Evolutionary conservation across 2,329 filamentous ascomycete species (phyloP), one percentile per base, ranked within the genome.

Genomic region (Aureobasidium pullulans): DNA sequence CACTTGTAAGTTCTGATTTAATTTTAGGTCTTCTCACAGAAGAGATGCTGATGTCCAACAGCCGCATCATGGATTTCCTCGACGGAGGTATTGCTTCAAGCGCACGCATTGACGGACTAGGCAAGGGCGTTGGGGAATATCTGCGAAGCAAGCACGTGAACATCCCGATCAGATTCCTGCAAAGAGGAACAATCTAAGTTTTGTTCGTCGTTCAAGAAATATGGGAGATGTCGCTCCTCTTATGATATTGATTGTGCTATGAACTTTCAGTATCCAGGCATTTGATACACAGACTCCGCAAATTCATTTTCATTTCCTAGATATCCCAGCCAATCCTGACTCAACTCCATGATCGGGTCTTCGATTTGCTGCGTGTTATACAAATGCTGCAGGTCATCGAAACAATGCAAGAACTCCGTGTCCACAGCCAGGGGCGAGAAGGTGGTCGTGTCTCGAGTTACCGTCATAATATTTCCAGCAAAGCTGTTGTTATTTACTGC

Each of bases 391-490:
- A 71, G 42, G 59, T 70, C 65, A 11, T 69, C 70, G 59, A 74
- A 76, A 50, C 73, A 75, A 16, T 75, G 73, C 2, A 72, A 63
- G 29, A 76, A 69, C 0, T 72, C 73, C 13, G 66, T 71, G 39
- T 76, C 75, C 3, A 75, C 71, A 1, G 70, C 68, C 62, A 76
- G 66, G 1, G 57, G 57, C 7, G 57, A 59, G 36, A 59, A 52
- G 1, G 39, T 40, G 2, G 42, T 43, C 16, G 37, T 4, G n/a
- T 9, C 7, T 4, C 16, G 32, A 6, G 50, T 1, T 11, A 15
- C 34, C 6, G 34, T 42, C 9, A 43, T 3, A 13, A n/a, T n/a
- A 10, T 34, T 54, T 13, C n/a, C n/a, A 34, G n/a, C 32, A 7
- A 31, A 23, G 7, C 4, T 9, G 15, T 29, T 23, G n/a, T 19